These are phyloP conservation scores for Lactarius hatsudake DNA, from an alignment of 768 basidiomycete genomes.

Conservation along the genomic window DNA sequence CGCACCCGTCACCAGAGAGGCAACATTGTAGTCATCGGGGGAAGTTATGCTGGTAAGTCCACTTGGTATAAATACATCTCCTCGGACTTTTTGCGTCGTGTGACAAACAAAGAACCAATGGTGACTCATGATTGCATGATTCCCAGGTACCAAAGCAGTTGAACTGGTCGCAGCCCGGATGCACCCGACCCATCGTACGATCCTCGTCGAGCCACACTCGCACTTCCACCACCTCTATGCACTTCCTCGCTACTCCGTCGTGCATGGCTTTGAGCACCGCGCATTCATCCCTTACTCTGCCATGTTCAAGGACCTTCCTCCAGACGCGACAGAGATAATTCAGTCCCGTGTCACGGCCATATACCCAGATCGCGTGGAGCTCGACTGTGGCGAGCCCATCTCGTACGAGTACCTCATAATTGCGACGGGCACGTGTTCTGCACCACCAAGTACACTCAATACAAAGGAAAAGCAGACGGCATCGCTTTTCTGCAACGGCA, in stretches of 20 bases:
- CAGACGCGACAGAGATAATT: constrained; percentile 30
- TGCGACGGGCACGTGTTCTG: constrained; percentile 36
- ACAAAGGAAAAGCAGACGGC: constrained; percentile 31
- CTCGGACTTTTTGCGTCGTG: background rate
- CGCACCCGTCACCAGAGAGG: constrained; percentile 21
- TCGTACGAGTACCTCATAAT: constrained; percentile 38
- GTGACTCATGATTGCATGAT: background rate
- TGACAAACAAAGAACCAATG: background rate
- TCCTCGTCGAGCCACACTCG: constrained; percentile 38
- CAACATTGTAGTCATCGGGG: constrained; percentile 38
- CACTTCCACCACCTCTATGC: constrained; percentile 39
- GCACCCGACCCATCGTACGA: constrained; percentile 31
- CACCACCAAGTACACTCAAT: constrained; percentile 25
- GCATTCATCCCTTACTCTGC: constrained; percentile 37
- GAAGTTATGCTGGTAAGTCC: constrained; percentile 36
- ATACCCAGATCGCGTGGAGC: constrained; percentile 27
- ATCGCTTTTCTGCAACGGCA: constrained; percentile 31
- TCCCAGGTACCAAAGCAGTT: constrained; percentile 28
- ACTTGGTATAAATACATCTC: no score
- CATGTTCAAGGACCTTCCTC: constrained; percentile 30
- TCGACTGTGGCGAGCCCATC: constrained; percentile 30
- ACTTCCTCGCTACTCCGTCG: constrained; percentile 35
- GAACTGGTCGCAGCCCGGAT: constrained; percentile 30
- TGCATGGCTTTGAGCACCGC: constrained; percentile 32
- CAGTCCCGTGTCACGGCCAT: constrained; percentile 28